Evolutionary conservation across 495 filamentous ascomycete species (phyloP).

Genomic region (Penicilliopsis zonata): DNA sequence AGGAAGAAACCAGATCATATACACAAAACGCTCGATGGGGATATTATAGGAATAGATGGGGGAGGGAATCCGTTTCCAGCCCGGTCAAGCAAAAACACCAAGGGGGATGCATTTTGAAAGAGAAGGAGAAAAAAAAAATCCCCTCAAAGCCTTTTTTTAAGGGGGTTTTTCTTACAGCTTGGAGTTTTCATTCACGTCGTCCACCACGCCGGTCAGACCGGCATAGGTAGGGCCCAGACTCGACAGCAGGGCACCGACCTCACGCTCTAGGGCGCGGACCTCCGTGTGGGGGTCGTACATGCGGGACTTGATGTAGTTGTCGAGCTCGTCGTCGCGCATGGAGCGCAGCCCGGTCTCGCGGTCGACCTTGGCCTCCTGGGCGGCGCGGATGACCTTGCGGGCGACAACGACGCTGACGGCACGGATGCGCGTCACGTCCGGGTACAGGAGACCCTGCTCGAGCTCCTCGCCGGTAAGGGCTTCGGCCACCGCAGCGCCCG

Average conservation of each 20-base stretch:
- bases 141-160: too few species aligned
- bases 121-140: slow-evolving; percentile 5
- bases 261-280: slow-evolving; percentile 43
- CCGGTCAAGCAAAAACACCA: too few species aligned
- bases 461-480: slow-evolving; percentile 72
- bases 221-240: slow-evolving; percentile 24
- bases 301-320: slow-evolving; percentile 63
- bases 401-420: slow-evolving; percentile 82
- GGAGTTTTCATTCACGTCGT: slow-evolving; percentile 23
- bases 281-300: slow-evolving; percentile 73
- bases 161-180: slow-evolving; percentile 32
- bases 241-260: slow-evolving; percentile 35
- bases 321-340: slow-evolving; percentile 64
- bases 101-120: too few species aligned
- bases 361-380: slow-evolving; percentile 71
- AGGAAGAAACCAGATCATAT: too few species aligned
- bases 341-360: slow-evolving; percentile 59
- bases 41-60: too few species aligned
- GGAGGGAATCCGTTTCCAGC: too few species aligned
- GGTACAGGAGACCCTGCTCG: slow-evolving; percentile 77
- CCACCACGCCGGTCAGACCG: slow-evolving; percentile 16
- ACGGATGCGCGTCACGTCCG: slow-evolving; percentile 82
- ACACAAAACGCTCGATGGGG: too few species aligned
- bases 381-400: slow-evolving; percentile 84
- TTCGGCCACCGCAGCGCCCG: slow-evolving; percentile 67